Percentiles rank a stretch among this genome's conserved stretches.
Evolutionary conservation across 768 basidiomycete species (phyloP).

Genomic region (Sistotremastrum suecicum): DNA sequence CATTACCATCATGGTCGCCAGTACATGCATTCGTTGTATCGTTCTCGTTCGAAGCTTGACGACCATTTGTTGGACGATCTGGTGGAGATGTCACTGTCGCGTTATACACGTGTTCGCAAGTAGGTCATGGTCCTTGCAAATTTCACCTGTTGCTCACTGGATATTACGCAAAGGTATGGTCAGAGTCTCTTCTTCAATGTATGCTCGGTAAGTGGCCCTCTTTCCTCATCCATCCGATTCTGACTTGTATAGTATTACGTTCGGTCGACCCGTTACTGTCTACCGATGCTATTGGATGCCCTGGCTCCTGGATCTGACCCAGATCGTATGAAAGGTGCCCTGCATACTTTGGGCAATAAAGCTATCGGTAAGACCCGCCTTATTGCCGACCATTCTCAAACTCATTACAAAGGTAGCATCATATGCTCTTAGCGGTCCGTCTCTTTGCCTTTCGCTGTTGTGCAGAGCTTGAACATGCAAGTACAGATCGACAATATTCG

Average conservation of each 20-base stretch:
- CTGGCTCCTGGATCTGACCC: constrained; percentile 62
- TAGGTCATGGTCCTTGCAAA: constrained; percentile 17
- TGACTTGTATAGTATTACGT: constrained; percentile 39
- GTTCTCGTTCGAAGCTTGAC: constrained; percentile 59
- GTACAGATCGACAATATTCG: constrained; percentile 41
- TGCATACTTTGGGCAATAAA: constrained; percentile 70
- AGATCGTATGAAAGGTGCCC: constrained; percentile 84
- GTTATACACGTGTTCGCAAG: constrained; percentile 68
- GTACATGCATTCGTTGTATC: constrained; percentile 65
- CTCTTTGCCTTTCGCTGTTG: constrained; percentile 3
- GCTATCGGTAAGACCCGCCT: constrained; percentile 35
- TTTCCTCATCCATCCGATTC: neutral
- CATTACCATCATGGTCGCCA: constrained; percentile 63
- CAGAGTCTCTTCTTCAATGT: constrained; percentile 52
- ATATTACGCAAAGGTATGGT: constrained; percentile 34
- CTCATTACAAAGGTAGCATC: constrained; percentile 27
- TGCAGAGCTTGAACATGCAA: constrained; percentile 5
- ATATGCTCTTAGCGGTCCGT: constrained; percentile 54
- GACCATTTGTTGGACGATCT: constrained; percentile 55
- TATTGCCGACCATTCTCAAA: constrained; percentile 1
- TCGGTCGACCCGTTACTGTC: constrained; percentile 51
- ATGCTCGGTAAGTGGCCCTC: constrained; percentile 35
- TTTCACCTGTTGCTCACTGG: neutral
- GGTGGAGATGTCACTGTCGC: constrained; percentile 62
- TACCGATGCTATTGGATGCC: constrained; percentile 42